Evolutionary conservation across 148 eudicot species (phyloP), one percentile per base, ranked within the genome.

Genomic region (Cornus controversa): DNA sequence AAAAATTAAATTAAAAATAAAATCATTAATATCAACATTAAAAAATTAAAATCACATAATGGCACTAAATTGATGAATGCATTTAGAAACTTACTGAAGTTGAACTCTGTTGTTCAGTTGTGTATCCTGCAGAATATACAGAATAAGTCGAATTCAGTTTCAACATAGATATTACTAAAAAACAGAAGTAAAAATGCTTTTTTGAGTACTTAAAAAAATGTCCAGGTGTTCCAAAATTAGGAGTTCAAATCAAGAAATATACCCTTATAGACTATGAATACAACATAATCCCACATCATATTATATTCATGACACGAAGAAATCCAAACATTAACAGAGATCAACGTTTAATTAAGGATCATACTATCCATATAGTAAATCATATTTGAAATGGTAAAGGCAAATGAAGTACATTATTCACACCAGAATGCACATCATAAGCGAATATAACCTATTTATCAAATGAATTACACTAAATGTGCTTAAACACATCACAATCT

Each of bases 121-220:
- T 86, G 73, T 85, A 89, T 45, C 91, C 98, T 94, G 85, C 80
- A 83, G 74, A 47, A 45, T 40, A 74, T 47, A 29, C 47, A 76
- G 31, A 14, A 45, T 1, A 31, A n/a, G 36, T 25, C 71, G 74
- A 75, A 31, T 26, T 11, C 37, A 13, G 11, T 16, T 72, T 25
- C 34, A 37, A 57, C 47, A 24, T 37, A 1, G 8, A 45, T 70
- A 54, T 15, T 10, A 60, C 3, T 3, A n/a, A 75, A 15, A 75
- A 63, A 42, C 69, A 81, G 16, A 69, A 18, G 34, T 22, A 29
- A 63, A 66, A 34, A 23, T 54, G 50, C 42, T 22, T 24, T n/a
- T 67, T 9, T 66, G 9, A 65, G 23, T 47, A 77, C 45, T 5
- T 45, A 40, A 66, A 25, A 66, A 9, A 8, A 23, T 11, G 10